Percentiles rank a stretch among this genome's conserved stretches.
Evolutionary conservation across 2,329 filamentous ascomycete genomes (phyloP).

Genomic region (Emydomyces testavorans): DNA sequence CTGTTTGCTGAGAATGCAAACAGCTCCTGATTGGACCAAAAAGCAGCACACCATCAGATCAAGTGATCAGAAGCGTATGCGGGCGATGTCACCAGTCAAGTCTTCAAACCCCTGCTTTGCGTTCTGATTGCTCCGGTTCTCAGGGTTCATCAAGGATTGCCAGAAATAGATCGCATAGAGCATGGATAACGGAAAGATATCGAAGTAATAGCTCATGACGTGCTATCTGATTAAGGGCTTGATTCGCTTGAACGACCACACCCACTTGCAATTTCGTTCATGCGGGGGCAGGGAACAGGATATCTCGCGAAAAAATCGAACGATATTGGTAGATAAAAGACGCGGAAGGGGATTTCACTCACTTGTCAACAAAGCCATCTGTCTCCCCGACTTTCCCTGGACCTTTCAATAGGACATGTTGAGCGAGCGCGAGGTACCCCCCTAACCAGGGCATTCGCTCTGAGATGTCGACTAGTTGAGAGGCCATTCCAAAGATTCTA

Average conservation of each 20-base stretch:
- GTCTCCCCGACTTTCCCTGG: conserved; percentile 63
- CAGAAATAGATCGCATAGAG: conserved; percentile 1
- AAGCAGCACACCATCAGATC: conserved; percentile 37
- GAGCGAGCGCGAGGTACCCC: conserved; percentile 61
- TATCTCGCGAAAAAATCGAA: conserved; percentile 9
- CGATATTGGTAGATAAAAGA: conserved; percentile 18
- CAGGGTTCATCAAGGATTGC: conserved; percentile 13
- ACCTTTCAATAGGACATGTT: conserved; percentile 60
- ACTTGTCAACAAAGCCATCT: conserved; percentile 81
- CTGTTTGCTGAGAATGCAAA: conserved; percentile 10
- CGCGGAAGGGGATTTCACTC: conserved; percentile 38
- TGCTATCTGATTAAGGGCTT: conserved; percentile 1
- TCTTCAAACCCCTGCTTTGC: conserved; percentile 22
- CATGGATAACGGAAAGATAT: conserved; percentile 3
- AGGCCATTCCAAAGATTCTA: conserved; percentile 62
- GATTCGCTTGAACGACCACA: conserved; percentile 2
- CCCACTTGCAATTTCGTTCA: conserved; percentile 4
- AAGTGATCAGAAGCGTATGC: conserved; percentile 52
- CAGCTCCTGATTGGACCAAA: conserved; percentile 1
- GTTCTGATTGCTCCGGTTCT: conserved; percentile 17
- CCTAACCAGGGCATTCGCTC: conserved; percentile 83
- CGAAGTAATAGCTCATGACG: conserved; percentile 7
- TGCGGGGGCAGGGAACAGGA: conserved; percentile 6
- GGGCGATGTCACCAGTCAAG: conserved; percentile 27
- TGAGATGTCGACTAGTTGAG: conserved; percentile 60